Conservation (phyloP, 768 basidiomycete species). For the Boletales sp. region DNA sequence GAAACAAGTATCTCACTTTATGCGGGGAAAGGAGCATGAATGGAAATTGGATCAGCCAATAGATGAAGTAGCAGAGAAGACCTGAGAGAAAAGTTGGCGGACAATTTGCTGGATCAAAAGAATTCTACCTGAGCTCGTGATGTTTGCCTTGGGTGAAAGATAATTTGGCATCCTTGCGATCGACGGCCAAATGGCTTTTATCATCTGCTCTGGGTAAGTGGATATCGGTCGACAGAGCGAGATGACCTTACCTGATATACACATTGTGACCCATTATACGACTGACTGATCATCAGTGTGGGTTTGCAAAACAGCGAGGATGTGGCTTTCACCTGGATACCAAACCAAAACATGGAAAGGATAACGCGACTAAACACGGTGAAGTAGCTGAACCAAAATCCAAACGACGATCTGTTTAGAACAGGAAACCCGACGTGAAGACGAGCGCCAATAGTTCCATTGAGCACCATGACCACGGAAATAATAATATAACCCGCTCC, state of each 20-base stretch:
- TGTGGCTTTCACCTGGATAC: slow-evolving; percentile 49
- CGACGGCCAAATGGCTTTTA: slow-evolving; percentile 83
- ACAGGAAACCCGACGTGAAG: slow-evolving; percentile 75
- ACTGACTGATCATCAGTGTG: slow-evolving; percentile 27
- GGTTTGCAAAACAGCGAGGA: not conserved
- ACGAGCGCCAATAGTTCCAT: slow-evolving; percentile 77
- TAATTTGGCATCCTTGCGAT: slow-evolving; percentile 61
- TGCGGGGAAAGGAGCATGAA: slow-evolving; percentile 76
- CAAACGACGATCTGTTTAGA: slow-evolving; percentile 79
- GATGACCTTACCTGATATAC: slow-evolving; percentile 50
- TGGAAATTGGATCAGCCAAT: slow-evolving; percentile 75
- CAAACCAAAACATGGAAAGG: slow-evolving; percentile 83
- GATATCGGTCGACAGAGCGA: too few relatives aligned
- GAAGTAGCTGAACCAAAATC: slow-evolving; percentile 89
- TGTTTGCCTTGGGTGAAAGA: slow-evolving; percentile 52
- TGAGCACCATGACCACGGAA: slow-evolving; percentile 69
- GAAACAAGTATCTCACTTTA: slow-evolving; percentile 74
- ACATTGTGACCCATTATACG: slow-evolving; percentile 63
- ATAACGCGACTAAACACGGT: slow-evolving; percentile 74
- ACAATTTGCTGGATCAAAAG: too few relatives aligned
- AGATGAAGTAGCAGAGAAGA: slow-evolving; percentile 74
- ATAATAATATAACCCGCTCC: slow-evolving; percentile 72
- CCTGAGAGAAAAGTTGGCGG: slow-evolving; percentile 23
- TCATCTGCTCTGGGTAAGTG: slow-evolving; percentile 39
- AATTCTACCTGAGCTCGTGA: slow-evolving; percentile 46